Evolutionary conservation across 2,329 filamentous ascomycete species (phyloP), one percentile per base, ranked within the genome.

Genomic region (Nemania bipapillata): DNA sequence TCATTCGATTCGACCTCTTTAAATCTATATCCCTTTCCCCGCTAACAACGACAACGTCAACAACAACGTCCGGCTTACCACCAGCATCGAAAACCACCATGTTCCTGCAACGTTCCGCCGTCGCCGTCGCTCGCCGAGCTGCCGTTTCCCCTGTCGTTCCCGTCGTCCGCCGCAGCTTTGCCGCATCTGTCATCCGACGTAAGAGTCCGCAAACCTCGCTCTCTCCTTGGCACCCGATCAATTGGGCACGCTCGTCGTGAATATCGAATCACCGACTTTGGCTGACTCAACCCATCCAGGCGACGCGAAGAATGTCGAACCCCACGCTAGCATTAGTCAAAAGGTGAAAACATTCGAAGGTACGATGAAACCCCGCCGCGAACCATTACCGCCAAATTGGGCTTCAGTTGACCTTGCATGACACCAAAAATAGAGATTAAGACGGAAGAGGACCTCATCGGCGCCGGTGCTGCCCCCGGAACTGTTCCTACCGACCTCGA

Each of bases 401-500:
- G 47, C 61, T 65, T 63, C 64, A 70, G 52, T 73, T 75, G 64
- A 76, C 74, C 59, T 60, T 61, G 45, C 56, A 37, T 69, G 77
- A 52, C 77, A 71, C 74, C 69, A 63, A 70, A 45, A 70, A 74
- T 81, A 99, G 96, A 98, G 77, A 88, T 99, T 85, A 91, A 91
- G 85, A 83, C 80, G 73, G 88, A 91, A 75, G 87, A 89, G n/a
- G 96, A 99, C 82, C 92, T 99, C 68, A 75, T 96, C 74, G 88
- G 91, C 72, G 92, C 93, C 37, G 96, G 96, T 86, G 94, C 92
- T 77, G 82, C 88, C 77, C 84, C 90, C 73, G 95, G 96, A 80
- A 92, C 91, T 81, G 86, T 99, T 75, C 93, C 96, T 74, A 96
- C 93, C 84, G 96, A 99, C 83, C 83, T 97, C 80, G 94, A 98